Conservation (phyloP, 805 yeast species). For the Phaffomyces opuntiae region DNA sequence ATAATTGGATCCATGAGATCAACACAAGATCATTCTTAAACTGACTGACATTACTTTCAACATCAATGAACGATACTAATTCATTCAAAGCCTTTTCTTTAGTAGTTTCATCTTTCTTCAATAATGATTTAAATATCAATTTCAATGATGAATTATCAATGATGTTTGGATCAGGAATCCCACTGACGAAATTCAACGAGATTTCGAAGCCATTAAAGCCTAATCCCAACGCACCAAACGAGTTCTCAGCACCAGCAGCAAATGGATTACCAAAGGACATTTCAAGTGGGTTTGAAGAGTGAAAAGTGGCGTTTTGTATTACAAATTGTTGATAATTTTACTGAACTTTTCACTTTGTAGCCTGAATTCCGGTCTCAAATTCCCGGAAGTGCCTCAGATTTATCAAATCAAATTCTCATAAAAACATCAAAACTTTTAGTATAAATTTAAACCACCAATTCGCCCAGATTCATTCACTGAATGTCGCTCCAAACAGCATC, state of each 20-base stretch:
- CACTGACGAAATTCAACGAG: slow-evolving; percentile 69
- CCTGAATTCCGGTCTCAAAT: no score
- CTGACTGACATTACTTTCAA: slow-evolving; percentile 13
- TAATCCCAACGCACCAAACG: slow-evolving; percentile 21
- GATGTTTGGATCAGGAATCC: slow-evolving; percentile 62
- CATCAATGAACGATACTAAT: slow-evolving; percentile 29
- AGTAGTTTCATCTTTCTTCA: slow-evolving; percentile 79
- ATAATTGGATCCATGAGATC: slow-evolving; percentile 73
- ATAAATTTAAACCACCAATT: no score
- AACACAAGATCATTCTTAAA: slow-evolving; percentile 46
- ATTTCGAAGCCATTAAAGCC: slow-evolving; percentile 44
- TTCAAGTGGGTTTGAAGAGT: no score
- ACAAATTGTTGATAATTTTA: no score
- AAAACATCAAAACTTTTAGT: no score
- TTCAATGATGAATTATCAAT: slow-evolving; percentile 42
- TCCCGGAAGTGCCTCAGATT: no score
- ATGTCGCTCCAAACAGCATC: no score
- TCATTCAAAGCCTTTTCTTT: slow-evolving; percentile 73
- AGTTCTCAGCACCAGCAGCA: slow-evolving; percentile 6
- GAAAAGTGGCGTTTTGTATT: no score
- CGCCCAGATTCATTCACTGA: no score
- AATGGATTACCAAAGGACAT: slow-evolving; percentile 20
- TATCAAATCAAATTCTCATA: no score
- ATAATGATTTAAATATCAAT: slow-evolving; percentile 64
- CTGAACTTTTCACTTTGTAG: no score